Evolutionary conservation across 805 yeast genomes (phyloP).

Genomic region (Pichia rugopelliculosa): DNA sequence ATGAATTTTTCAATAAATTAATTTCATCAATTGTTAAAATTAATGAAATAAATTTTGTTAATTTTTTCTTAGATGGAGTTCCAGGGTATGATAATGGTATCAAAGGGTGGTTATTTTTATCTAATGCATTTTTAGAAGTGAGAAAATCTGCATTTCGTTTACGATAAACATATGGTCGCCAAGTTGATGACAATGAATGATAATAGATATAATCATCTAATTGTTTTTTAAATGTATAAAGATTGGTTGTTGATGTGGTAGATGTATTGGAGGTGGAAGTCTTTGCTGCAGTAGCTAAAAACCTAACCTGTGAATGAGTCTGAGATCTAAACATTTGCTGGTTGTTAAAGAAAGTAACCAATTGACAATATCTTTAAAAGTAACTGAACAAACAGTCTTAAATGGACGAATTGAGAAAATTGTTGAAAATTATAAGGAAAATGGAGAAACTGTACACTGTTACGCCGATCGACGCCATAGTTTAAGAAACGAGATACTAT

Average conservation of each 20-base stretch:
- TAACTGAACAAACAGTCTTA: too few relatives aligned
- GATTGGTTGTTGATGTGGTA: neutral
- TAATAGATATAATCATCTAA: slow-evolving; percentile 26
- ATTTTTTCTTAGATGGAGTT: slow-evolving; percentile 21
- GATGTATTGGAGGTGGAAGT: neutral
- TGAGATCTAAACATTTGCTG: neutral
- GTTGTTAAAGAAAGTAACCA: neutral
- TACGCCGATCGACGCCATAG: neutral
- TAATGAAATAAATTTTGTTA: slow-evolving; percentile 21
- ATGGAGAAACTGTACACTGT: too few relatives aligned
- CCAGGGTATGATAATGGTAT: slow-evolving; percentile 20
- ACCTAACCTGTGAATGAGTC: neutral
- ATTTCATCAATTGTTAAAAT: slow-evolving; percentile 22
- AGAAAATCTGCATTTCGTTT: slow-evolving; percentile 17
- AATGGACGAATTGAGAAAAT: neutral
- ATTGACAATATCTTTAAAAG: neutral
- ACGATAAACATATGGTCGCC: slow-evolving; percentile 22
- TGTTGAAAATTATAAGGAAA: neutral
- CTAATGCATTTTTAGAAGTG: slow-evolving; percentile 18
- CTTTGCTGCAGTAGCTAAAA: neutral
- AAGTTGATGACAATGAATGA: slow-evolving; percentile 17
- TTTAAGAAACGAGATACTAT: too few relatives aligned
- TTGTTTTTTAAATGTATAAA: slow-evolving; percentile 21
- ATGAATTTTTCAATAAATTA: slow-evolving; percentile 11
- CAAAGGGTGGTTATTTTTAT: slow-evolving; percentile 23